These are phyloP conservation scores for Letharia lupina DNA, from an alignment of 495 filamentous ascomycete species.

Conservation along the genomic window DNA sequence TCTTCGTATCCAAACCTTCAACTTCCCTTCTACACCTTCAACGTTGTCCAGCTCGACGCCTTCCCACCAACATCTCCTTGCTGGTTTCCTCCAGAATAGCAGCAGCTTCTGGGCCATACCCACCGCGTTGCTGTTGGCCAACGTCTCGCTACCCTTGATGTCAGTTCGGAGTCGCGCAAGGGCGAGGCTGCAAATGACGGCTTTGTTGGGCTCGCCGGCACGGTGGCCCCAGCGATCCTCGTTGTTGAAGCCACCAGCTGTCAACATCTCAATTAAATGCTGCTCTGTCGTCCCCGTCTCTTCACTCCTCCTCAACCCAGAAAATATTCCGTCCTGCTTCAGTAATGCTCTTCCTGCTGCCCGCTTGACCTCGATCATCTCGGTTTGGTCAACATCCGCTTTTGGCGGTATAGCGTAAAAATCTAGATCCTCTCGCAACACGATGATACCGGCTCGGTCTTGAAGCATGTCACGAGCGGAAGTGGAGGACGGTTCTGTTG, in stretches of 20 bases:
- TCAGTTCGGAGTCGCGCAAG: slow-evolving; percentile 88
- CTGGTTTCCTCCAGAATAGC: slow-evolving; percentile 96
- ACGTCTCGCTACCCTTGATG: slow-evolving; percentile 58
- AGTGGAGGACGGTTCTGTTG: slow-evolving; percentile 57
- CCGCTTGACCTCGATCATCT: slow-evolving; percentile 96
- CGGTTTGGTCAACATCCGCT: slow-evolving; percentile 69
- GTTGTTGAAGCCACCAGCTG: slow-evolving; percentile 93
- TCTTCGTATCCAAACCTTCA: slow-evolving; percentile 96
- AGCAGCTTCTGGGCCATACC: slow-evolving; percentile 99
- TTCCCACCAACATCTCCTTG: slow-evolving; percentile 97
- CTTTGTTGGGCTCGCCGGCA: slow-evolving; percentile 92
- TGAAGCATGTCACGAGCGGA: slow-evolving; percentile 68
- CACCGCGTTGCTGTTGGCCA: slow-evolving; percentile 72
- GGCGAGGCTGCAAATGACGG: slow-evolving; percentile 93
- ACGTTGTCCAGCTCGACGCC: slow-evolving; percentile 87
- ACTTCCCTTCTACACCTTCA: slow-evolving; percentile 80
- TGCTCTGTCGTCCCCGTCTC: slow-evolving; percentile 95
- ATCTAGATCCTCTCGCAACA: slow-evolving; percentile 90
- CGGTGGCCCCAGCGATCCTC: slow-evolving; percentile 94
- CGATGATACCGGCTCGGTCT: slow-evolving; percentile 93
- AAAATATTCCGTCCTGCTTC: slow-evolving; percentile 92
- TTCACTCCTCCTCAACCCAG: slow-evolving; percentile 85
- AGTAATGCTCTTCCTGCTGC: slow-evolving; percentile 81
- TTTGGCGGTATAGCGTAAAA: slow-evolving; percentile 95
- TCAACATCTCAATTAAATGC: slow-evolving; percentile 98